Evolutionary conservation across 345 rosid species (phyloP).

Genomic region (Boechera retrofracta): DNA sequence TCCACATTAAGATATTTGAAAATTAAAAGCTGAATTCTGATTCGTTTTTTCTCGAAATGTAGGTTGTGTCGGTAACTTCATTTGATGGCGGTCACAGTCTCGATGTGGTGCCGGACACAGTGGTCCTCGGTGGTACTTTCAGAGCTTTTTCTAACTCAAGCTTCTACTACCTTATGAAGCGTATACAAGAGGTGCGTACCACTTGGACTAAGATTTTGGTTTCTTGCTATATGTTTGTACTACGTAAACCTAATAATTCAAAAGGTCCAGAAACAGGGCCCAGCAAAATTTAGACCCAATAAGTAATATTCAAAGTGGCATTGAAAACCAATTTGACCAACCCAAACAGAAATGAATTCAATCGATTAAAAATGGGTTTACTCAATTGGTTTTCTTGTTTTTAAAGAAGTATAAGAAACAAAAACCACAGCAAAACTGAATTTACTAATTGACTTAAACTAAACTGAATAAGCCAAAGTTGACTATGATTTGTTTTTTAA

Average conservation of each 20-base stretch:
- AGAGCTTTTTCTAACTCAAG: constrained; percentile 83
- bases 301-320: background rate
- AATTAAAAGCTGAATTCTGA: background rate
- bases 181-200: constrained; percentile 67
- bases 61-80: constrained; percentile 86
- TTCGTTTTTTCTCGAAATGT: background rate
- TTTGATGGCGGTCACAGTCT: constrained; percentile 66
- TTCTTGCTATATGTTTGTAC: background rate
- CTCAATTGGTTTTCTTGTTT: background rate
- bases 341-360: background rate
- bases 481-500: background rate
- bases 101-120: constrained; percentile 55
- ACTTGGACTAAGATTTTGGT: background rate
- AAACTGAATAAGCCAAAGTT: background rate
- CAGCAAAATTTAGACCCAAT: background rate
- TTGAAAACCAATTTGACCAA: background rate
- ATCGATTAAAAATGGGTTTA: background rate
- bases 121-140: constrained; percentile 75
- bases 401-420: background rate
- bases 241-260: background rate
- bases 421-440: background rate
- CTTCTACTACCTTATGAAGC: constrained; percentile 64
- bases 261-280: background rate
- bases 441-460: too few relatives aligned
- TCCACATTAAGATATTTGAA: background rate